Base-by-base conservation (phyloP, 73 alveolate species). In the Effrenium voratum region DNA sequence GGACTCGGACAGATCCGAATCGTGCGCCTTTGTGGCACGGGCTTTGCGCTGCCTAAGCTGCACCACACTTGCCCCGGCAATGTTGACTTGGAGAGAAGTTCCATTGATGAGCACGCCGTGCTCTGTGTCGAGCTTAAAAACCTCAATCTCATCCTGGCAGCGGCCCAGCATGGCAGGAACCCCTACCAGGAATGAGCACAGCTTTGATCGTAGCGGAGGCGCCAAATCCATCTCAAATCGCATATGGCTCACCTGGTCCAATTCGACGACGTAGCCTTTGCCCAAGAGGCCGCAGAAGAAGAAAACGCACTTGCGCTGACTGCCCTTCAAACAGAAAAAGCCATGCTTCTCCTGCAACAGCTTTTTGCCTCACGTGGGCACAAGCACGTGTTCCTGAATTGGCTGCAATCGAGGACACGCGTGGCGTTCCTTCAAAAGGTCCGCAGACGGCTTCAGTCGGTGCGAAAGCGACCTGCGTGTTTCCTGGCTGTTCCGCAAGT, bases 301-400 rank as follows among this genome's bases (percentile, higher is more conserved):
- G 46, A 70, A 70, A 22, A 70, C 81, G 8, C 81, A n/a, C 38
- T 70, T 30, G 45, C 26, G 8, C 5, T 28, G 82, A 32, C 82
- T 28, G 1, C 45, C 44, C n/a, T 34, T 34, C 45, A 70, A 38
- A 30, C n/a, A n/a, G 47, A 70, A 70, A 34, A 34, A 70, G 3
- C 82, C 82, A n/a, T 70, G 82, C 38, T 70, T 70, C 38, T 70
- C n/a, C 47, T 70, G 82, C 82, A 36, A 12, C 45, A 70, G 47
- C 47, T 70, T 70, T 22, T n/a, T 70, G 76, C 38, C 82, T 10
- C 82, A 30, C 16, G 47, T 12, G 10, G 45, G 44, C 24, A 38
- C 19, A 16, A 70, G 38, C 24, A 8, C 47, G 0, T 10, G 0
- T 26, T 70, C n/a, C 13, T 24, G 26, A 8, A 26, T 30, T 16